Evolutionary conservation across 2,329 filamentous ascomycete genomes (phyloP), one percentile per base, ranked within the genome.

Genomic region (Ophiostoma tasmaniense): DNA sequence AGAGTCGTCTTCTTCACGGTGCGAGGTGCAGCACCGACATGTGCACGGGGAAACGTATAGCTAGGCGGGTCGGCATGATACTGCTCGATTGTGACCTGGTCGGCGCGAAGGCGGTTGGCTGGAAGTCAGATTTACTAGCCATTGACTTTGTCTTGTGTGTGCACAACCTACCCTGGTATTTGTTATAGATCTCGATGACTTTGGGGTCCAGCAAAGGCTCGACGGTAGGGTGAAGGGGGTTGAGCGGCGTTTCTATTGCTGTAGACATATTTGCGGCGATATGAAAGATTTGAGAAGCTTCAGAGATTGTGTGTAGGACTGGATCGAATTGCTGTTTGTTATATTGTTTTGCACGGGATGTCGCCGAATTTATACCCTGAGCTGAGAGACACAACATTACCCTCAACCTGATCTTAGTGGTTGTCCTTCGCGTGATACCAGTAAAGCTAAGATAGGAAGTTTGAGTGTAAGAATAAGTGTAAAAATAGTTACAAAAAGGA

Each of bases 171-270:
- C 70, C 61, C 25, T 71, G 70, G 37, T 71, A 67, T 28, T 68
- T 61, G 62, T 69, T 70, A 67, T 71, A 71, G n/a, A 71, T 68
- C 6, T 35, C 64, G 33, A 70, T 68, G 66, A 67, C 66, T 45
- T 69, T 66, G 17, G 65, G 65, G 59, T 70, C 69, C 1, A 71
- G 33, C 66, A 50, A 13, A 14, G 17, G 14, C 55, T 69, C 69
- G 10, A 71, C 69, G 1, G 70, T 69, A 1, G 70, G 70, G 37
- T 71, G 69, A 13, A 71, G 39, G 3, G 66, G 61, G 42, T 70
- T 71, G 28, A 25, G n/a, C 50, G 50, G 50, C 11, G 50, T 25
- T 55, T 55, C 50, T 55, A 55, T 28, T 25, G 50, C 1, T 22
- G n/a, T 25, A 25, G 50, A 55, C 50, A 55, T 55, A 10, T 4